Evolutionary conservation across 2,329 filamentous ascomycete genomes (phyloP), one percentile per base, ranked within the genome.

Genomic region (Cylindrodendrum hubeiense): DNA sequence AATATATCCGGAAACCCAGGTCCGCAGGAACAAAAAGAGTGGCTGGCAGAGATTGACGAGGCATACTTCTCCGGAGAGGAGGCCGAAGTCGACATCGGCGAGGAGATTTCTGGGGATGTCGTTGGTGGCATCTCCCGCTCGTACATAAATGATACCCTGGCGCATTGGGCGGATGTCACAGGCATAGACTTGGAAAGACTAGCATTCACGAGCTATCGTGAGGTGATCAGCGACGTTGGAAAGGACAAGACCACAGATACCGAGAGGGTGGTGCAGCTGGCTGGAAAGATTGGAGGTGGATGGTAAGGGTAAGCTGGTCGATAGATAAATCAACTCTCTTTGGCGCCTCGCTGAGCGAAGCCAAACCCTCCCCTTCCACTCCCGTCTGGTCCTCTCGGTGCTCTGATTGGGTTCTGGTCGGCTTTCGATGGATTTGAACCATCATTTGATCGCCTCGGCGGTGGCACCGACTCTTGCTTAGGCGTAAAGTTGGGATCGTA

Each of bases 201-300:
- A 75, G 89, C 90, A 62, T 93, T 91, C 79, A 99, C 96, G 62
- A 97, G 90, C 55, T 99, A 93, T 82, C 90, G 96, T 67, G 91
- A 95, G 80, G 95, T 99, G 22, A 91, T 98, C 74, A 98, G 95
- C 81, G 94, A 98, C 78, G 94, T 99, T 46, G 96, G 96, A 54
- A 97, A 96, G 82, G 86, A 88, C 68, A 82, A 87, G 78, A 75
- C 84, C 79, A 84, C 85, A 65, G 92, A 94, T 76, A 91, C 93
- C 46, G 92, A 97, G 76, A 89, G 91, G 65, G 95, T 97, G 43
- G 92, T 94, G 63, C 94, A 96, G 76, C 85, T 99, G 75, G 95
- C 95, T 50, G 91, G 94, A 60, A 96, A 94, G 80, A 93, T 95
- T 73, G 96, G 95, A 57, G 96, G 96, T 57, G 96, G 96, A 24